Evolutionary conservation across 108 stramenopile species (phyloP).

Genomic region (Stephanodiscus triporus): DNA sequence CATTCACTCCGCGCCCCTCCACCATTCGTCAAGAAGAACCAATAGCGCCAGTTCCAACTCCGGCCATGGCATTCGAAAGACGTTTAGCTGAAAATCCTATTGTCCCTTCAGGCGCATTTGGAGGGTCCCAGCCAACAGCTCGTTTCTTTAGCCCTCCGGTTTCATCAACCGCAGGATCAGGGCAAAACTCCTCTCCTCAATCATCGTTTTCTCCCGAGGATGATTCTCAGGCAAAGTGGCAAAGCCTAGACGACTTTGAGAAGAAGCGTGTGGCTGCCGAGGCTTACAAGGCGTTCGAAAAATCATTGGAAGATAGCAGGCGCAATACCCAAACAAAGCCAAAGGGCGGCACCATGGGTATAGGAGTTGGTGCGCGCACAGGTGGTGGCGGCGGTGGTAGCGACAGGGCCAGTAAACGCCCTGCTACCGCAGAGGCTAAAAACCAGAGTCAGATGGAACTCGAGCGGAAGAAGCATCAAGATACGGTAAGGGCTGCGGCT

Average conservation of each 20-base stretch:
- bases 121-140: slow-evolving; percentile 46
- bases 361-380: slow-evolving; percentile 13
- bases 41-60: slow-evolving; percentile 30
- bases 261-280: slow-evolving; percentile 52
- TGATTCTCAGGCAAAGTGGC: slow-evolving; percentile 49
- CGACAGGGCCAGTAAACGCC: slow-evolving; percentile 9
- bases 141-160: slow-evolving; percentile 39
- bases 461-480: slow-evolving; percentile 44
- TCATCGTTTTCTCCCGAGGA: slow-evolving; percentile 22
- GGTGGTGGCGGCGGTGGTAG: slow-evolving; percentile 21
- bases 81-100: slow-evolving; percentile 36
- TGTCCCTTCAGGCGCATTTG: slow-evolving; percentile 45
- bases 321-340: slow-evolving; percentile 19
- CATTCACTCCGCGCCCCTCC: slow-evolving; percentile 19
- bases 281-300: slow-evolving; percentile 52
- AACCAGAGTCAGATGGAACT: slow-evolving; percentile 24
- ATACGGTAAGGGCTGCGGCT: slow-evolving; percentile 22
- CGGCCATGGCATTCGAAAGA: slow-evolving; percentile 36
- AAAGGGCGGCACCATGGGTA: slow-evolving; percentile 5
- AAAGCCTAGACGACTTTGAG: slow-evolving; percentile 41
- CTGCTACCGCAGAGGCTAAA: slow-evolving; percentile 12
- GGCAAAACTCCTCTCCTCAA: slow-evolving; percentile 4
- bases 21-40: slow-evolving; percentile 4
- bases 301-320: slow-evolving; percentile 29
- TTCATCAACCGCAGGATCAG: background rate